Base-by-base conservation (phyloP, 75 land plant species). In the Cunninghamia lanceolata region DNA sequence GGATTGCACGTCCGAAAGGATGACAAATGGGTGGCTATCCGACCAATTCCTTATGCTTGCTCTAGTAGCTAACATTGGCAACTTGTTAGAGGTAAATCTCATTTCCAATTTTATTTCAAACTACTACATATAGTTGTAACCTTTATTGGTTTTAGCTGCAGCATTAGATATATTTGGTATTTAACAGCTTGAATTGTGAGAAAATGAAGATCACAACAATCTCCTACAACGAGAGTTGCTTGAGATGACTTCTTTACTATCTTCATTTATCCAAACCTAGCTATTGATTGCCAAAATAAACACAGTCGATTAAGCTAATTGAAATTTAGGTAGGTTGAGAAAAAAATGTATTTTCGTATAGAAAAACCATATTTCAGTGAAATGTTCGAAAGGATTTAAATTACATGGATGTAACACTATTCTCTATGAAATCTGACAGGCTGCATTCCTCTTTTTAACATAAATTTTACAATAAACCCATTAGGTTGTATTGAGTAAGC, bases 1-100 rank as follows among this genome's bases (percentile, higher is more conserved):
- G 89, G 89, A 9, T 46, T 85, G 36, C 84, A 88, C n/a, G 87
- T 89, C 34, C 85, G 54, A 16, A 87, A 89, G 85, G 85, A 89
- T 52, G 78, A 76, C 17, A 43, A 87, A 10, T 89, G 90, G 88
- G 39, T 84, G 19, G 43, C 47, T 42, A 89, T 89, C 32, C n/a
- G 87, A 10, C 89, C 89, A 7, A 45, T 87, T 19, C 90, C 89
- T 19, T 63, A 82, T 43, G 88, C n/a, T n/a, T n/a, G n/a, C 85
- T 28, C 56, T 88, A 35, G 75, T 89, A n/a, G 68, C 87, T 74
- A 89, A 89, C 71, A 82, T 89, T 17, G 90, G 85, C 8, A 85
- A 86, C 85, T 54, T 80, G 38, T 19, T 86, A 19, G 86, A 89
- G 90, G 90, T 89, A 87, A 46, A 50, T 50, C 14, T 50, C 16